Evolutionary conservation across 257 asterid species (phyloP).

Genomic region (Ocimum tenuiflorum): DNA sequence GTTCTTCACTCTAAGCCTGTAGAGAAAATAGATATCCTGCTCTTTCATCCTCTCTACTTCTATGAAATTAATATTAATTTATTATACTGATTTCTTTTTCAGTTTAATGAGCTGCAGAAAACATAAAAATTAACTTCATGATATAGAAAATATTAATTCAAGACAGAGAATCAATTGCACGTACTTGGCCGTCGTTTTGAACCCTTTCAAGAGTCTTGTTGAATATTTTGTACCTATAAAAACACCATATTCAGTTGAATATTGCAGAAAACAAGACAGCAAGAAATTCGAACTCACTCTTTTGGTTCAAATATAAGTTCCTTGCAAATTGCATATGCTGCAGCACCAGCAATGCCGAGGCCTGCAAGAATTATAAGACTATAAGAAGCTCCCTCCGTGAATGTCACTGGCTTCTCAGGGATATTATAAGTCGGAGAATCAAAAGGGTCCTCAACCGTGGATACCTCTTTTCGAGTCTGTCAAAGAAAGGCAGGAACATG

Average conservation of each 20-base stretch:
- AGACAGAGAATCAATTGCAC: constrained; percentile 20
- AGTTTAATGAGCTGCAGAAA: not conserved
- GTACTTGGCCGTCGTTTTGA: constrained; percentile 75
- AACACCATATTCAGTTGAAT: constrained; percentile 17
- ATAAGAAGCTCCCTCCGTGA: constrained; percentile 93
- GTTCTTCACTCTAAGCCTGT: not conserved
- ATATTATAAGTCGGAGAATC: constrained; percentile 89
- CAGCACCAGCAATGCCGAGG: constrained; percentile 77
- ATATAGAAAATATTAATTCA: constrained; percentile 2
- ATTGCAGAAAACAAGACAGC: not conserved
- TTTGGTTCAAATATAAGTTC: constrained; percentile 88
- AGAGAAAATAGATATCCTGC: not conserved
- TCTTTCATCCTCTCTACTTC: not conserved
- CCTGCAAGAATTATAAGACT: constrained; percentile 77
- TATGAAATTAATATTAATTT: not conserved
- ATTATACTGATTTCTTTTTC: not conserved
- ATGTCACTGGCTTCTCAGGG: constrained; percentile 91
- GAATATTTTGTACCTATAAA: constrained; percentile 69
- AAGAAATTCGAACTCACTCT: constrained; percentile 45
- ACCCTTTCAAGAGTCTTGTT: constrained; percentile 78
- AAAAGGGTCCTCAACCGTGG: constrained; percentile 76
- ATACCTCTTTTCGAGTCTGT: constrained; percentile 65
- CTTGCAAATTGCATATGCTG: constrained; percentile 82
- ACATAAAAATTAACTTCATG: not conserved
- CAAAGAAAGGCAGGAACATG: constrained; percentile 16